Conservation (phyloP, 2,329 filamentous ascomycete genomes). For the Calonectria hongkongensis region DNA sequence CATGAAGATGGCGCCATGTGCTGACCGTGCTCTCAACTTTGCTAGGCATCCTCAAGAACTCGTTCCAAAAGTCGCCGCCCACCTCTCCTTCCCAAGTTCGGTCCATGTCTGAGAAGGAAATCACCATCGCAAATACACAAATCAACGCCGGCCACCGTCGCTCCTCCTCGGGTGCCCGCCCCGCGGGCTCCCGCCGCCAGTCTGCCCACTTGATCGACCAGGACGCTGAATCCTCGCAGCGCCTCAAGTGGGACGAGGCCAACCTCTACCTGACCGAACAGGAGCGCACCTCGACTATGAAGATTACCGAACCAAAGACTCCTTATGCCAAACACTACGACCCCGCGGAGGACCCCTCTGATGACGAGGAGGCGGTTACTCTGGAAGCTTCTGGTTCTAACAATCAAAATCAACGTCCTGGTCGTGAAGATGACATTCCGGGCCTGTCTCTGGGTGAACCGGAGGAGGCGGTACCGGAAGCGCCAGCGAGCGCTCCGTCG, state of each 20-base stretch:
- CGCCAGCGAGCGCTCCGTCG: slow-evolving; percentile 52
- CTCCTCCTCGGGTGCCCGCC: slow-evolving; percentile 81
- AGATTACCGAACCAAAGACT: slow-evolving; percentile 99
- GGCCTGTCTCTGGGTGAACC: slow-evolving; percentile 94
- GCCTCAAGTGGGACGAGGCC: slow-evolving; percentile 98
- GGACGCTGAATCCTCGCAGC: slow-evolving; percentile 75
- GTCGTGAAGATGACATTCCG: slow-evolving; percentile 85
- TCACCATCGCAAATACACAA: slow-evolving; percentile 95
- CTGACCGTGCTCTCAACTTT: slow-evolving; percentile 16
- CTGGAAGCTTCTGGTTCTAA: slow-evolving; percentile 55
- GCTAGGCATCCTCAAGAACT: slow-evolving; percentile 95
- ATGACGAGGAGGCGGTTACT: slow-evolving; percentile 77
- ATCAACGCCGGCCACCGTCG: slow-evolving; percentile 94
- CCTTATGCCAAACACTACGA: slow-evolving; percentile 96
- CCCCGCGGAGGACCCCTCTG: slow-evolving; percentile 89
- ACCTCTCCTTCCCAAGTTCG: slow-evolving; percentile 67
- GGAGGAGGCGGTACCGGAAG: slow-evolving; percentile 81
- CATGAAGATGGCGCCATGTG: slow-evolving; percentile 9
- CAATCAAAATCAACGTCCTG: slow-evolving; percentile 61
- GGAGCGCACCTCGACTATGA: slow-evolving; percentile 96
- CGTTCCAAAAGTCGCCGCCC: slow-evolving; percentile 78
- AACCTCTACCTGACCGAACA: slow-evolving; percentile 98
- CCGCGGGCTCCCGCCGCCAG: slow-evolving; percentile 81
- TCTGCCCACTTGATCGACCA: slow-evolving; percentile 70
- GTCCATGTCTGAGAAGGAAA: slow-evolving; percentile 83